Conservation (phyloP, 176 grass and related monocot species). For the Eragrostis curvula region DNA sequence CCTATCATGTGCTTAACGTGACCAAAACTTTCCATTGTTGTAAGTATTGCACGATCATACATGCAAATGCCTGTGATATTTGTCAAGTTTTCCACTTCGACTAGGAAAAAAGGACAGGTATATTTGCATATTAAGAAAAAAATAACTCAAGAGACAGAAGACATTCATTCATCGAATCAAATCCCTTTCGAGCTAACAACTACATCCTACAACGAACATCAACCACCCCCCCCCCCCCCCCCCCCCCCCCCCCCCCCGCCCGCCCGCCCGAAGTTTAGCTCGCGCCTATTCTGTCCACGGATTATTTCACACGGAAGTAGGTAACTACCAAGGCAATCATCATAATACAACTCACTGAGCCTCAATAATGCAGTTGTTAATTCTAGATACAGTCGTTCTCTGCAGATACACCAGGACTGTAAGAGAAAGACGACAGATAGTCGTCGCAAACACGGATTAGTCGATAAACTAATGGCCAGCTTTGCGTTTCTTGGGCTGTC, state of each 20-base stretch:
- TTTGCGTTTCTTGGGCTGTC: neutral
- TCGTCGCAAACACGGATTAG: neutral
- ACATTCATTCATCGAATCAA: neutral
- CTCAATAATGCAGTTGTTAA: conserved; percentile 37
- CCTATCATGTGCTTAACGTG: neutral
- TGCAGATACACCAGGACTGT: neutral
- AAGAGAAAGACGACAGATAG: neutral
- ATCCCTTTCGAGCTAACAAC: conserved; percentile 15
- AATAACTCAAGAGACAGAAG: neutral
- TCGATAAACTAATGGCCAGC: neutral
- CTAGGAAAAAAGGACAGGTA: neutral
- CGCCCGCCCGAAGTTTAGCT: neutral
- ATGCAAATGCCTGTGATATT: neutral
- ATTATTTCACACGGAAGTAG: neutral
- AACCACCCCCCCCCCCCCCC: no score
- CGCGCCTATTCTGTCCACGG: neutral
- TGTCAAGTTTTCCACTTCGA: neutral
- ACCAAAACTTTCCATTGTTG: neutral
- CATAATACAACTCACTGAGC: neutral
- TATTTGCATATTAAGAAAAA: conserved; percentile 3
- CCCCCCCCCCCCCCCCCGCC: no score
- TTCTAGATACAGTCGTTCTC: neutral
- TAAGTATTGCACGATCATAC: neutral
- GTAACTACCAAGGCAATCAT: neutral
- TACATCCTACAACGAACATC: neutral